These are phyloP conservation scores for Pythium sukuiense DNA, from an alignment of 352 stramenopile genomes.

Conservation along the genomic window DNA sequence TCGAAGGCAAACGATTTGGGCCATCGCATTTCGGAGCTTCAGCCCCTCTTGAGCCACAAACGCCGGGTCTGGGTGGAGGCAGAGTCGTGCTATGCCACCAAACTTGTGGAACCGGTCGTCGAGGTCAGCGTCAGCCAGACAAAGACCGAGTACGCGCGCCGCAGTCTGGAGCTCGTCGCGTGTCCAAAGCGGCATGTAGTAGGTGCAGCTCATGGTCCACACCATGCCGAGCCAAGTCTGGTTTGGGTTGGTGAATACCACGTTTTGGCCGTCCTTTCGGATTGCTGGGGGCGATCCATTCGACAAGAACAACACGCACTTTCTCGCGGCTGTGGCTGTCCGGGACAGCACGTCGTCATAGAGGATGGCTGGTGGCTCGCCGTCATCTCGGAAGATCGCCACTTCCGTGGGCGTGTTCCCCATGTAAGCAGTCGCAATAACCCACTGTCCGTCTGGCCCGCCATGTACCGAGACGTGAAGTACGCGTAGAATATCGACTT, in stretches of 20 bases:
- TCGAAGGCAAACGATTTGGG: neutral
- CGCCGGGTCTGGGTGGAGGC: neutral
- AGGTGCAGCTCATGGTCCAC: neutral
- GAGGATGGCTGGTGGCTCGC: neutral
- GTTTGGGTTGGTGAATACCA: neutral
- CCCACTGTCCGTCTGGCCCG: neutral
- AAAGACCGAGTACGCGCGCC: neutral
- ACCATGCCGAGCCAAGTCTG: neutral
- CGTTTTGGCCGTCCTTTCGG: neutral
- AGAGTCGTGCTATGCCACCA: neutral
- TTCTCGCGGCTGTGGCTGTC: neutral
- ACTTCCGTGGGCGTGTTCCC: neutral
- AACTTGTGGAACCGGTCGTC: neutral
- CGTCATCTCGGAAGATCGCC: neutral
- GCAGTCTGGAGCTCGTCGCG: neutral
- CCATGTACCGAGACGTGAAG: neutral
- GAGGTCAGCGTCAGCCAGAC: neutral
- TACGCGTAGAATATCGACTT: neutral
- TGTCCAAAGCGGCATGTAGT: neutral
- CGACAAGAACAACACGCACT: neutral
- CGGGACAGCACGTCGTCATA: neutral
- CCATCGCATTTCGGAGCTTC: neutral
- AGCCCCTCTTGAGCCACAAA: too few species aligned
- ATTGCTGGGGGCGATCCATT: neutral
- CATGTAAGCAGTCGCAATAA: neutral